Evolutionary conservation across 805 yeast species (phyloP).

Genomic region (Ogataea angusta): DNA sequence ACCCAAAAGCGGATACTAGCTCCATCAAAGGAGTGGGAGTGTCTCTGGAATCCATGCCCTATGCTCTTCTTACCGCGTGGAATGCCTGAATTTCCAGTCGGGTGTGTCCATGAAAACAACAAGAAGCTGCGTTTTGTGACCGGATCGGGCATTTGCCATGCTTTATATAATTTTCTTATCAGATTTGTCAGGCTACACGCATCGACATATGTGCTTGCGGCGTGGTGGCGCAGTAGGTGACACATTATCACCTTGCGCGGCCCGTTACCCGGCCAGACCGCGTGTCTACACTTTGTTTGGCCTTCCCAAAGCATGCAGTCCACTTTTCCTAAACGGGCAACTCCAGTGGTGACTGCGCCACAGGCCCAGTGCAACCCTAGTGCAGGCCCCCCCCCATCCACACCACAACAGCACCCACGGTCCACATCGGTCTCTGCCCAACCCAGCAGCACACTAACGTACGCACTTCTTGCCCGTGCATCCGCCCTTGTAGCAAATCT

Average conservation of each 20-base stretch:
- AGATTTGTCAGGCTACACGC: constrained; percentile 5
- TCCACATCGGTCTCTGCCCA: neutral
- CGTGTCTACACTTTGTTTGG: neutral
- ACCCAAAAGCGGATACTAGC: constrained; percentile 5
- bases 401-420: neutral
- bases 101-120: constrained; percentile 11
- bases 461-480: no score
- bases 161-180: constrained; percentile 10
- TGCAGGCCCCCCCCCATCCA: neutral
- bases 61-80: constrained; percentile 4
- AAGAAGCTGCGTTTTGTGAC: constrained; percentile 2
- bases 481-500: neutral
- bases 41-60: constrained; percentile 11
- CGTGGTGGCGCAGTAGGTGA: constrained; percentile 10
- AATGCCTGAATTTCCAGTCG: constrained; percentile 1
- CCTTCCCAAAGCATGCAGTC: constrained; percentile 11
- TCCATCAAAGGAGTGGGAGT: constrained; percentile 12
- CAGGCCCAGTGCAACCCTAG: neutral
- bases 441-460: no score
- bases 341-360: constrained; percentile 5
- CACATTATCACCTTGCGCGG: constrained; percentile 2
- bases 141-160: constrained; percentile 8
- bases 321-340: constrained; percentile 13
- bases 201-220: constrained; percentile 4
- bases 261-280: constrained; percentile 6